These are phyloP conservation scores for Vanderwaltozyma verrucispora DNA, from an alignment of 805 yeast species.

Conservation along the genomic window DNA sequence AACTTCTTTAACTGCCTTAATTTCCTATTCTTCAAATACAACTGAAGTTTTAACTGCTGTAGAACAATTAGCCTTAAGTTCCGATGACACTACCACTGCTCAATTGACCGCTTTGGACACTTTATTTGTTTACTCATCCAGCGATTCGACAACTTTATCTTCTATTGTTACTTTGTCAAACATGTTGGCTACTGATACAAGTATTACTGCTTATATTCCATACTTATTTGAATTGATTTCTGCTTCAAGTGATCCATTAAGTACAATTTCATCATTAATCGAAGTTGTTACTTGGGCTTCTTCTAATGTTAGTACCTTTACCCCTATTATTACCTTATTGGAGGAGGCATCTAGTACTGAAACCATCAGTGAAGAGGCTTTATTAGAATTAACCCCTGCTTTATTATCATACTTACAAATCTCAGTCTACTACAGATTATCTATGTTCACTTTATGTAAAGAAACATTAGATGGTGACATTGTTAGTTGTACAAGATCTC, in stretches of 20 bases:
- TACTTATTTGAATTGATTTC: slow-evolving; percentile 14
- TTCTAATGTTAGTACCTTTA: slow-evolving; percentile 11
- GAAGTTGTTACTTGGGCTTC: slow-evolving; percentile 19
- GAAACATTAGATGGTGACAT: slow-evolving; percentile 13
- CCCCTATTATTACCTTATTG: slow-evolving; percentile 16
- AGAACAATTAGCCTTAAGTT: slow-evolving; percentile 11
- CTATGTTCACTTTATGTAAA: slow-evolving; percentile 25
- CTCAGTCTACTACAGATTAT: slow-evolving; percentile 21
- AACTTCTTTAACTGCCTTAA: slow-evolving; percentile 11
- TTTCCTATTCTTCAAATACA: slow-evolving; percentile 11
- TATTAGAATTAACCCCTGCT: slow-evolving; percentile 17
- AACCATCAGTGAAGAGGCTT: slow-evolving; percentile 12
- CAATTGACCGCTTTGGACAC: slow-evolving; percentile 17
- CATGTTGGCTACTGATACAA: slow-evolving; percentile 7
- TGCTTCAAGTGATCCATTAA: slow-evolving; percentile 17
- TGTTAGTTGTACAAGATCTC: slow-evolving; percentile 17
- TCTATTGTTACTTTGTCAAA: slow-evolving; percentile 6
- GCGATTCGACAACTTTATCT: slow-evolving; percentile 14
- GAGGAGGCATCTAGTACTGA: slow-evolving; percentile 7
- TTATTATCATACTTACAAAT: slow-evolving; percentile 19
- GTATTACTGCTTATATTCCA: slow-evolving; percentile 13
- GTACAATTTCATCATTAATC: slow-evolving; percentile 16
- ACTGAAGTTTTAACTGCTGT: slow-evolving; percentile 14
- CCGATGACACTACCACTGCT: slow-evolving; percentile 13
- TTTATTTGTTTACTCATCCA: slow-evolving; percentile 14